These are phyloP conservation scores for Corrigiola litoralis DNA, from an alignment of 179 eudicot species.

Conservation along the genomic window DNA sequence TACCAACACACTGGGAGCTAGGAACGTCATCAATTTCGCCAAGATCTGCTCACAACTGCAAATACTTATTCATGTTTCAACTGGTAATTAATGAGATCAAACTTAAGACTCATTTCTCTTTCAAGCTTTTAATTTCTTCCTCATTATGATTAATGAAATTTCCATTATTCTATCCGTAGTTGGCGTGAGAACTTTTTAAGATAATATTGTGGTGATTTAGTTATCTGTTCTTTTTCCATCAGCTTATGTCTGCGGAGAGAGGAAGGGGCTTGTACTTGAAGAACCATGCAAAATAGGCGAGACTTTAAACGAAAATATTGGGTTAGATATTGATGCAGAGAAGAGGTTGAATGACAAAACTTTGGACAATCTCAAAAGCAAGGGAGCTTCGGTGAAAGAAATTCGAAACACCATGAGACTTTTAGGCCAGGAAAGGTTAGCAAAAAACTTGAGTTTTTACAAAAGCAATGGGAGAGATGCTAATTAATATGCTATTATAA, in stretches of 20 bases:
- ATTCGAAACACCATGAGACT: slow-evolving; percentile 41
- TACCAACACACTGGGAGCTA: slow-evolving; percentile 47
- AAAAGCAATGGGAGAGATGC: slow-evolving; percentile 80
- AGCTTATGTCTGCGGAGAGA: slow-evolving; percentile 69
- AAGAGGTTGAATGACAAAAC: slow-evolving; percentile 37
- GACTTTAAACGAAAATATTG: slow-evolving; percentile 37
- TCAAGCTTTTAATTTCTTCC: too few species aligned
- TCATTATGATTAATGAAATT: too few species aligned
- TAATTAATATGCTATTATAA: too few species aligned
- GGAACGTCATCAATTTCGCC: slow-evolving; percentile 46
- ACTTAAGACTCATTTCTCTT: too few species aligned
- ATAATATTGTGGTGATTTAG: too few species aligned
- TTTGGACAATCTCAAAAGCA: slow-evolving; percentile 33
- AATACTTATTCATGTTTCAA: slow-evolving; percentile 60
- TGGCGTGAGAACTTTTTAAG: too few species aligned
- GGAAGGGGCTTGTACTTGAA: slow-evolving; percentile 43
- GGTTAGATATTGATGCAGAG: slow-evolving; percentile 47
- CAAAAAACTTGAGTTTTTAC: slow-evolving; percentile 65
- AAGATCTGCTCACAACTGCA: slow-evolving; percentile 41
- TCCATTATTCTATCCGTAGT: too few species aligned
- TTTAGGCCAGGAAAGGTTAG: slow-evolving; percentile 39
- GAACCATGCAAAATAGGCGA: slow-evolving; percentile 38
- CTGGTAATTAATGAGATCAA: slow-evolving; percentile 36
- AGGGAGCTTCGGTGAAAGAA: slow-evolving; percentile 20
- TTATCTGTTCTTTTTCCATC: slow-evolving; percentile 7